Conservation (phyloP, 371 early-diverging fungal genomes). For the Syncephalis plumigaleata region DNA sequence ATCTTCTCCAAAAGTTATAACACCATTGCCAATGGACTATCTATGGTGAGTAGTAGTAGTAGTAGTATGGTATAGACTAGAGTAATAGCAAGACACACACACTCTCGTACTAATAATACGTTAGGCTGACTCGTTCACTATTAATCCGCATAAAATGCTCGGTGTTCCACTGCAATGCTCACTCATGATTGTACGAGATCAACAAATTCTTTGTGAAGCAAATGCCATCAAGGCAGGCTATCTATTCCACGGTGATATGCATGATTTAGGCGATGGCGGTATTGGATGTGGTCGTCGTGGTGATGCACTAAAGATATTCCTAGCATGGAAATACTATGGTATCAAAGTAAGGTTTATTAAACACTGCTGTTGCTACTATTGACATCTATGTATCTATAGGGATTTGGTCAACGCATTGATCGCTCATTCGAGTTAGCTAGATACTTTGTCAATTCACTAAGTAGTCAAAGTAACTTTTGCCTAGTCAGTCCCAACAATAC, state of each 20-base stretch:
- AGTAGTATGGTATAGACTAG: conserved; percentile 1
- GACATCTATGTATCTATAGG: conserved; percentile 4
- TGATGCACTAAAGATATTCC: conserved; percentile 66
- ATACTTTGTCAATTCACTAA: conserved; percentile 18
- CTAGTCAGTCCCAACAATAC: conserved; percentile 20
- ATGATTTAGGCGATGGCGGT: conserved; percentile 67
- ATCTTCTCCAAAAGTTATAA: conserved; percentile 26
- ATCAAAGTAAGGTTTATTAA: conserved; percentile 1
- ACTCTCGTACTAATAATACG: not conserved
- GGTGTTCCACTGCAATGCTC: conserved; percentile 76
- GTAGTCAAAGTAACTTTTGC: conserved; percentile 7
- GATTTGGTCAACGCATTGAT: conserved; percentile 27
- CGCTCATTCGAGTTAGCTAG: conserved; percentile 22
- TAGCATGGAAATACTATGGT: conserved; percentile 72
- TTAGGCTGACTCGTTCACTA: conserved; percentile 47
- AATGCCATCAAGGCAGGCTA: conserved; percentile 52
- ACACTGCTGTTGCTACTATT: not conserved
- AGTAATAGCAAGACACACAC: not conserved
- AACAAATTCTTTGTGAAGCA: conserved; percentile 27
- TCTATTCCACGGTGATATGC: conserved; percentile 50
- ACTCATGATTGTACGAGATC: conserved; percentile 37
- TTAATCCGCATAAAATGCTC: conserved; percentile 78
- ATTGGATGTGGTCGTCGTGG: conserved; percentile 75
- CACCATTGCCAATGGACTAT: conserved; percentile 27
- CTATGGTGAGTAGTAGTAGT: conserved; percentile 12